Evolutionary conservation across 192 early-diverging fungal species (phyloP), one percentile per base, ranked within the genome.

Genomic region (Pilobolus umbonatus): DNA sequence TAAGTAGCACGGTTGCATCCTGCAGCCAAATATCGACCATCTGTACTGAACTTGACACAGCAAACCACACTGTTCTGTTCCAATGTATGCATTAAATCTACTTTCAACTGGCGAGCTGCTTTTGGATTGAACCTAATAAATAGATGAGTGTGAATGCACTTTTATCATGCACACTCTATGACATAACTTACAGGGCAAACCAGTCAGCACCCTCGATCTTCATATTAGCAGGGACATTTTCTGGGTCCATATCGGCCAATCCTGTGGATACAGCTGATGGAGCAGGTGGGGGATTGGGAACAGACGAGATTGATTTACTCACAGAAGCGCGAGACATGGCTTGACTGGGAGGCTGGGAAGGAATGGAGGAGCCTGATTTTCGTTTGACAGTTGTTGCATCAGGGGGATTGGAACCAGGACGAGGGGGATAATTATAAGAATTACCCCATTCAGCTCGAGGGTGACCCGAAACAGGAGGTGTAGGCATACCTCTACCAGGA

Each of bases 21-120:
- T 3, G 95, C 94, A 36, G 95, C 96, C 38, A 99, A 81, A 55
- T 84, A 88, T 65, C 86, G 87, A 44, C 96, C 96, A 72, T 98
- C 93, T 22, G 84, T 79, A 55, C 92, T 96, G 60, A 99, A 99
- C 58, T 91, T 91, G 34, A 98, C 93, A 69, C 94, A 99, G 74
- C 96, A 99, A 8, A 99, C 96, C 9, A 99, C 96, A 67, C 90
- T 92, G 1, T 61, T 57, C 43, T 81, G 81, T 19, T 81, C 81
- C 42, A 81, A 71, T 8, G 77, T 76, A 30, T 85, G 81, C 38
- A 91, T 65, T 31, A 87, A 67, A 57, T 88, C 88, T n/a, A 88
- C 85, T 61, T 84, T 80, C 30, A 86, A 73, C 44, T 67, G 56
- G 35, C 87, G 79, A 24, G 75, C 76, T 9, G 80, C 71, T 65